phyloP scores from a whole-genome alignment of 768 basidiomycete species.

The Psilocybe tampanensis region DNA sequence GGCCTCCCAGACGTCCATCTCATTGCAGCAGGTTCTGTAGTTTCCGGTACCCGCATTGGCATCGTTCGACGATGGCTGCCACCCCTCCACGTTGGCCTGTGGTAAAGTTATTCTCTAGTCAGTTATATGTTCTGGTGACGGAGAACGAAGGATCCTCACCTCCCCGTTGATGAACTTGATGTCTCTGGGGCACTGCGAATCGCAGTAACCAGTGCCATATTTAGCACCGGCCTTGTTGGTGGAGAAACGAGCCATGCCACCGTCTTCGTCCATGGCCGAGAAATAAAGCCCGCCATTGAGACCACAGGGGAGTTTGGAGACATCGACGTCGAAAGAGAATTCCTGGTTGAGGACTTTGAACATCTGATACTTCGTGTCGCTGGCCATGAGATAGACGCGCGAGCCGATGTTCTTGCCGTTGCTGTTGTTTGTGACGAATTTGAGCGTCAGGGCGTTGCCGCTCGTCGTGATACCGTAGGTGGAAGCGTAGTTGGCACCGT shows the following conservation, averaged over 20 bases:
- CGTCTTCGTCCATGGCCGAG: constrained; percentile 56
- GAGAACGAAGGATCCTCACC: neutral
- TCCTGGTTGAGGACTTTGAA: constrained; percentile 54
- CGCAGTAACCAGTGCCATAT: constrained; percentile 2
- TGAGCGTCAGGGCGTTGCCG: constrained; percentile 48
- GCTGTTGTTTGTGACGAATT: constrained; percentile 43
- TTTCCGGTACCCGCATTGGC: constrained; percentile 25
- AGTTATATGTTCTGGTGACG: neutral
- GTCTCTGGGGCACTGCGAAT: constrained; percentile 1
- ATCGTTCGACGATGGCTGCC: constrained; percentile 22
- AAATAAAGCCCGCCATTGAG: constrained; percentile 64
- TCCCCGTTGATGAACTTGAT: neutral
- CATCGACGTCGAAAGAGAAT: constrained; percentile 63
- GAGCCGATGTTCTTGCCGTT: constrained; percentile 42
- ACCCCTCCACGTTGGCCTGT: constrained; percentile 24
- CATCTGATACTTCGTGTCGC: constrained; percentile 43
- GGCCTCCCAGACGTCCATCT: constrained; percentile 65
- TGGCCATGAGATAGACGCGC: constrained; percentile 53
- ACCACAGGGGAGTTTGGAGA: constrained; percentile 57
- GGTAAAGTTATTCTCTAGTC: neutral
- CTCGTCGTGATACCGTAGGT: constrained; percentile 54
- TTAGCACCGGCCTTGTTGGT: constrained; percentile 53
- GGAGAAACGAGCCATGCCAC: constrained; percentile 46
- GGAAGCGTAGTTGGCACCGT: constrained; percentile 49
- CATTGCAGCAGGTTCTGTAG: constrained; percentile 29